phyloP scores from a whole-genome alignment of 495 filamentous ascomycete species.

The Hypoxylon intermedium region DNA sequence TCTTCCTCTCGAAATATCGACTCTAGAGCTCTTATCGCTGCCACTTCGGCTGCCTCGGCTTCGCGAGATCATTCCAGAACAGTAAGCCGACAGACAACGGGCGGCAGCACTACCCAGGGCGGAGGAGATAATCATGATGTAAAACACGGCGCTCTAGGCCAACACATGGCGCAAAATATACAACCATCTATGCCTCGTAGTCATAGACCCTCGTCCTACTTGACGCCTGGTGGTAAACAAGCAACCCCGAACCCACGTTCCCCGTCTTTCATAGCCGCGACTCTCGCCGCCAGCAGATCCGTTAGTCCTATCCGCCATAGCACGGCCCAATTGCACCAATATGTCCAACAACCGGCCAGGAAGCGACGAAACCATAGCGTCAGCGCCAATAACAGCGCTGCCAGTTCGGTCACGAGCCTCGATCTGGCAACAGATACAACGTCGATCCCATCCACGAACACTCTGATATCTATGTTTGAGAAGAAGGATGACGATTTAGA shows the following conservation, averaged over 20 bases:
- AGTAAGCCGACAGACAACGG: conserved; percentile 35
- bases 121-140: conserved; percentile 3
- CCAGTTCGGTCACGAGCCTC: conserved; percentile 35
- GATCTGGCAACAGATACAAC: conserved; percentile 57
- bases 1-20: conserved; percentile 26
- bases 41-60: conserved; percentile 46
- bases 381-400: conserved; percentile 34
- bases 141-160: conserved; percentile 1
- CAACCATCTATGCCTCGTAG: conserved; percentile 10
- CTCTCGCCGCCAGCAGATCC: conserved; percentile 62
- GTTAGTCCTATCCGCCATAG: conserved; percentile 49
- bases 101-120: conserved; percentile 9
- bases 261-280: conserved; percentile 63
- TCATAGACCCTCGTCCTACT: conserved; percentile 18
- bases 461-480: conserved; percentile 70
- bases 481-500: conserved; percentile 41
- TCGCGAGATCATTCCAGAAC: conserved; percentile 37
- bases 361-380: conserved; percentile 35
- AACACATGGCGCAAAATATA: conserved; percentile 14
- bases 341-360: conserved; percentile 11
- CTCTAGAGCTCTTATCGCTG: conserved; percentile 60
- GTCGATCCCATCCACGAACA: conserved; percentile 62
- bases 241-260: conserved; percentile 45
- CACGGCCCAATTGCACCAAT: conserved; percentile 25
- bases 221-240: conserved; percentile 22